These are phyloP conservation scores for Parsonsia alboflavescens DNA, from an alignment of 257 asterid species.

Conservation along the genomic window DNA sequence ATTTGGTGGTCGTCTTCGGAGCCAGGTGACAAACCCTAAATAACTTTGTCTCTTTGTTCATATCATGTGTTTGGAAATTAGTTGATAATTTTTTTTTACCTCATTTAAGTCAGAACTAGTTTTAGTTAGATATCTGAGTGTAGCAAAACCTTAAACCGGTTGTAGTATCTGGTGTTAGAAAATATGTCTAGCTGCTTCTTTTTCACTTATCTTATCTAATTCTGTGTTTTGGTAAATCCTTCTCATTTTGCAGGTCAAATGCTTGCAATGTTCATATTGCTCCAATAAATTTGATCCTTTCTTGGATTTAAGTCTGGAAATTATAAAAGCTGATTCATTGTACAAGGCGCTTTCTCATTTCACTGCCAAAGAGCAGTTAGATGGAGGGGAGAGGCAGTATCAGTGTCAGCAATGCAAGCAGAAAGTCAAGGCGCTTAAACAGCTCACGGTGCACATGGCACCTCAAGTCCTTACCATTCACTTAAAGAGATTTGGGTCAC, in stretches of 20 bases:
- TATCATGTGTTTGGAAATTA: not conserved
- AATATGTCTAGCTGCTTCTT: not conserved
- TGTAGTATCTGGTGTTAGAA: not conserved
- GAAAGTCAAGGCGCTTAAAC: constrained; percentile 90
- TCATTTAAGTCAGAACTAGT: not conserved
- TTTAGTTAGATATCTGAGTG: not conserved
- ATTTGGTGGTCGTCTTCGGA: constrained; percentile 88
- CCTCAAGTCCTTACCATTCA: constrained; percentile 89
- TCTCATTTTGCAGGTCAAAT: constrained; percentile 67
- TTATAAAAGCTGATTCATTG: constrained; percentile 68
- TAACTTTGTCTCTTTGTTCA: too few relatives aligned
- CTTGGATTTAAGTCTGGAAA: constrained; percentile 88
- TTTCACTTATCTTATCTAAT: not conserved
- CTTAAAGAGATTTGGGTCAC: constrained; percentile 82
- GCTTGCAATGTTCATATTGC: constrained; percentile 87
- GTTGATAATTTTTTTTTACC: too few relatives aligned
- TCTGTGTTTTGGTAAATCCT: constrained; percentile 5
- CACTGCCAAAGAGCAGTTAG: constrained; percentile 80
- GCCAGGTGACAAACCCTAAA: constrained; percentile 57
- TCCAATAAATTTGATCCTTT: constrained; percentile 91
- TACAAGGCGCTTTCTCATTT: constrained; percentile 76
- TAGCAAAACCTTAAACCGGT: not conserved
- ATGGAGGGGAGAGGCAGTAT: constrained; percentile 86
- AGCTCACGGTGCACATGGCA: constrained; percentile 71
- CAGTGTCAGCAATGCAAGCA: constrained; percentile 94